Evolutionary conservation across 305 asterid genomes (phyloP).

Genomic region (Fraxinus sp.): DNA sequence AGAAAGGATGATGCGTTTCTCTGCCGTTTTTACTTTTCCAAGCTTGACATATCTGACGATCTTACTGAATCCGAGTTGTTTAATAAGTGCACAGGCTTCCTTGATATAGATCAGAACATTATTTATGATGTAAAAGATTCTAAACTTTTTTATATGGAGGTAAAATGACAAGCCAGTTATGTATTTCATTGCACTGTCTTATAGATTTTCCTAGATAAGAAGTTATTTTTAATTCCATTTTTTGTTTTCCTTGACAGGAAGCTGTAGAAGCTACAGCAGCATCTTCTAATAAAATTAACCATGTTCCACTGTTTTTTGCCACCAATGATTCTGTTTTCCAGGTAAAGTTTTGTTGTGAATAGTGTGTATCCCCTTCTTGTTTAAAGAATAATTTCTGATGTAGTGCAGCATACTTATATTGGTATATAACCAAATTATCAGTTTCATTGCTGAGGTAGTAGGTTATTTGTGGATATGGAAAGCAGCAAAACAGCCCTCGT

Average conservation of each 20-base stretch:
- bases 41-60: conserved; percentile 82
- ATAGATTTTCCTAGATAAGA: neutral
- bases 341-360: conserved; percentile 44
- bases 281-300: conserved; percentile 31
- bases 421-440: neutral
- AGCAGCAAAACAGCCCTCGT: neutral
- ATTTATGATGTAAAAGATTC: conserved; percentile 45
- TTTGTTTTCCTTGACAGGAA: conserved; percentile 39
- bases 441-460: neutral
- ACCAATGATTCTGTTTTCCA: conserved; percentile 65
- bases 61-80: conserved; percentile 76
- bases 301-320: conserved; percentile 43
- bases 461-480: neutral
- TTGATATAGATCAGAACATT: conserved; percentile 39
- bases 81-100: conserved; percentile 52
- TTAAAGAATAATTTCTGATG: neutral
- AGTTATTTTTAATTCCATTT: conserved; percentile 11
- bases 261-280: conserved; percentile 36
- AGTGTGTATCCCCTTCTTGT: neutral
- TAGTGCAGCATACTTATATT: neutral
- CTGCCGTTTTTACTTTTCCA: conserved; percentile 62
- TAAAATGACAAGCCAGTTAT: conserved; percentile 28
- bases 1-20: conserved; percentile 43
- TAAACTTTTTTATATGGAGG: conserved; percentile 59
- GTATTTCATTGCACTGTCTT: conserved; percentile 5